These are phyloP conservation scores for Phialocephala subalpina DNA, from an alignment of 2,329 filamentous ascomycete genomes.

Conservation along the genomic window DNA sequence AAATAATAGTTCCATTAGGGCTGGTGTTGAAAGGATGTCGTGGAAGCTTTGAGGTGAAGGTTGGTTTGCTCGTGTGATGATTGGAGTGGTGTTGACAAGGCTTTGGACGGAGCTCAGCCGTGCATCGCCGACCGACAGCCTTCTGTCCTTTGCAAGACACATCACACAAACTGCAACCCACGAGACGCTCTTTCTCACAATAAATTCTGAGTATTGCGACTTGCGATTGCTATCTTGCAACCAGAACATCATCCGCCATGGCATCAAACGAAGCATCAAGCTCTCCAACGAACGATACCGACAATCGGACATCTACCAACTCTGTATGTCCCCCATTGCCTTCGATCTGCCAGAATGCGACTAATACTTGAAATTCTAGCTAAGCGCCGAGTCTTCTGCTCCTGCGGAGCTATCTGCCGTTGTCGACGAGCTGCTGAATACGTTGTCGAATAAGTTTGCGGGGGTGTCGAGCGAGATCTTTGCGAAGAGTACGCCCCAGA, in stretches of 20 bases:
- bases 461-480: constrained; percentile 87
- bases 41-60: too few species aligned
- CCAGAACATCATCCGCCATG: constrained; percentile 11
- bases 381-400: constrained; percentile 19
- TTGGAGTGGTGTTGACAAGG: constrained; percentile 10
- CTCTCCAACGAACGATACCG: constrained; percentile 26
- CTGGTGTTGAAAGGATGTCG: not conserved
- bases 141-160: not conserved
- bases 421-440: constrained; percentile 86
- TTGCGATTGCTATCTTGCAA: not conserved
- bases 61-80: constrained; percentile 10
- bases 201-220: not conserved
- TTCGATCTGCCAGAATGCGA: not conserved
- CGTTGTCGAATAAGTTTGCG: constrained; percentile 85
- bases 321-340: constrained; percentile 28
- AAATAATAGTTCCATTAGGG: not conserved
- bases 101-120: constrained; percentile 7
- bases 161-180: not conserved
- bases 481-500: constrained; percentile 71
- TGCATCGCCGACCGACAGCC: constrained; percentile 8
- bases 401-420: constrained; percentile 53
- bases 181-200: not conserved
- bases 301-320: constrained; percentile 31
- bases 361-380: not conserved
- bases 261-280: constrained; percentile 30